These are phyloP conservation scores for Athelia sp. DNA, from an alignment of 1,284 basidiomycete genomes.

Conservation along the genomic window DNA sequence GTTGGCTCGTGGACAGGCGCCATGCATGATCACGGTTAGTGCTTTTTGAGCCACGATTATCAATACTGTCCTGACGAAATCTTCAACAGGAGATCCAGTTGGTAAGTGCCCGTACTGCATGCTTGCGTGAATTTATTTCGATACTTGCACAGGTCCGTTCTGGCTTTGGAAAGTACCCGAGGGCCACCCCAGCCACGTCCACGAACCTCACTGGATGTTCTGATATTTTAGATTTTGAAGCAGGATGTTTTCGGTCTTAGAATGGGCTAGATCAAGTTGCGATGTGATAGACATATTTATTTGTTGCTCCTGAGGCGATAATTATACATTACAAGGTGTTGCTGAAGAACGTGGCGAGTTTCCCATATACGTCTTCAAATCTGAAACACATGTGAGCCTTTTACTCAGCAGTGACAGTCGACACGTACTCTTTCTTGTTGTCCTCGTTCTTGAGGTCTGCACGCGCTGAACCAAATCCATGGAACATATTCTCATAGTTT, in stretches of 20 bases:
- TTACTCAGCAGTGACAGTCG: not conserved
- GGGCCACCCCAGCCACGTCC: constrained; percentile 6
- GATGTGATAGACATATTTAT: not conserved
- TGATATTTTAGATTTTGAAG: too few relatives aligned
- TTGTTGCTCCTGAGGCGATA: not conserved
- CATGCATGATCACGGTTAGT: constrained; percentile 50
- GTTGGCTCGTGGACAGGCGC: constrained; percentile 63
- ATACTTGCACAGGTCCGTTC: constrained; percentile 43
- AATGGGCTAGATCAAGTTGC: too few relatives aligned
- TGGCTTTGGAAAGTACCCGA: constrained; percentile 54
- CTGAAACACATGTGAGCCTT: too few relatives aligned
- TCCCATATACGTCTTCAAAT: constrained; percentile 1
- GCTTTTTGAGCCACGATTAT: too few relatives aligned
- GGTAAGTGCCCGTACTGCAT: constrained; percentile 30
- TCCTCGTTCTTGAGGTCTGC: constrained; percentile 58
- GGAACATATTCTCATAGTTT: constrained; percentile 53
- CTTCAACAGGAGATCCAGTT: constrained; percentile 57
- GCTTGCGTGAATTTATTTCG: not conserved
- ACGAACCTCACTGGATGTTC: not conserved
- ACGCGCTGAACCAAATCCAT: constrained; percentile 72
- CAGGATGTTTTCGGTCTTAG: too few relatives aligned
- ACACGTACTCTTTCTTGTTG: constrained; percentile 56
- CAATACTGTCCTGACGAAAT: too few relatives aligned
- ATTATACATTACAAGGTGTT: not conserved
- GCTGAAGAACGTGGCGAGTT: not conserved